phyloP scores from a whole-genome alignment of 2,329 filamentous ascomycete species.

The Cylindrodendrum hubeiense region DNA sequence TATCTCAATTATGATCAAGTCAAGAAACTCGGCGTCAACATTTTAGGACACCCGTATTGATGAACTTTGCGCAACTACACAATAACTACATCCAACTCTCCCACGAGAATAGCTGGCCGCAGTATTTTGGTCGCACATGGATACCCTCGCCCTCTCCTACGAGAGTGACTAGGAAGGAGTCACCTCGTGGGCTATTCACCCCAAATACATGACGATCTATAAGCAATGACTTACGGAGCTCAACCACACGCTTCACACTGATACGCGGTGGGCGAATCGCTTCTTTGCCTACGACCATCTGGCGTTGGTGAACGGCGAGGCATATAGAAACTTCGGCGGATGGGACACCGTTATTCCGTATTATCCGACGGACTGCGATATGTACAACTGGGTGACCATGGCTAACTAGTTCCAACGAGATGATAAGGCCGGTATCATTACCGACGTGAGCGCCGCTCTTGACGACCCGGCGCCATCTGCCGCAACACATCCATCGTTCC shows the following conservation, averaged over 20 bases:
- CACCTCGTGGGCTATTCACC: constrained; percentile 48
- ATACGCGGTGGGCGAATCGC: constrained; percentile 61
- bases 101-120: constrained; percentile 56
- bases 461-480: constrained; percentile 59
- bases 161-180: constrained; percentile 53
- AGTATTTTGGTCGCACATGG: constrained; percentile 71
- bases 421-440: constrained; percentile 56
- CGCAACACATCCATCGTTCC: constrained; percentile 54
- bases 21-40: constrained; percentile 62
- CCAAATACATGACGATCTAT: constrained; percentile 57
- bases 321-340: background rate
- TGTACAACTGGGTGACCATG: constrained; percentile 57
- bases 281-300: constrained; percentile 72
- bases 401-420: constrained; percentile 56
- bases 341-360: background rate
- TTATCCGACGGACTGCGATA: background rate
- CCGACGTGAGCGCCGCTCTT: constrained; percentile 59
- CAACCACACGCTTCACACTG: constrained; percentile 44
- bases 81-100: constrained; percentile 65
- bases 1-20: constrained; percentile 66
- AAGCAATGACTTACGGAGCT: constrained; percentile 54
- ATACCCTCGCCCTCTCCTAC: constrained; percentile 59
- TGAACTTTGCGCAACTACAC: constrained; percentile 67
- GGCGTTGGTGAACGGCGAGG: background rate
- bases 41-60: constrained; percentile 64